Percentiles rank a stretch among this genome's conserved stretches.
phyloP scores from a whole-genome alignment of 345 rosid genomes.

The Rhizophora mangle region DNA sequence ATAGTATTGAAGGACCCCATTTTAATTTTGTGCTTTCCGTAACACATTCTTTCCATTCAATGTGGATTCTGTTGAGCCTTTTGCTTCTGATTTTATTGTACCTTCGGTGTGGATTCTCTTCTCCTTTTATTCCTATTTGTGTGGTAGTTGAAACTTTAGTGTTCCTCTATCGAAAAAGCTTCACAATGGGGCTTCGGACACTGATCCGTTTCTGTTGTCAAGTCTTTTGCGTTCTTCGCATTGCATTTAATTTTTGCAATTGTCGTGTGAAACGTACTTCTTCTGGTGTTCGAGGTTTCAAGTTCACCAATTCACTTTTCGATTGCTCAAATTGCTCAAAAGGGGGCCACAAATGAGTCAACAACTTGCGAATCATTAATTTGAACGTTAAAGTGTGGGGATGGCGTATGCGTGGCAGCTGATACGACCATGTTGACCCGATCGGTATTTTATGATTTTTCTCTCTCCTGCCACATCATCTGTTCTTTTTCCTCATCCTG shows the following conservation, averaged over 20 bases:
- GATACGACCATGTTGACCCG: too few relatives aligned
- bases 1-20: constrained; percentile 1
- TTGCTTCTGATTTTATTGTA: constrained; percentile 6
- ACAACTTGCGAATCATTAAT: too few relatives aligned
- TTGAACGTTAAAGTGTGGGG: too few relatives aligned
- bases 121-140: not conserved
- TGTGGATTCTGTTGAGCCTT: constrained; percentile 20
- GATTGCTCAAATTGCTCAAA: too few relatives aligned
- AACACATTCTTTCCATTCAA: constrained; percentile 19
- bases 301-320: too few relatives aligned
- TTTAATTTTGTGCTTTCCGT: not conserved
- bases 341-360: too few relatives aligned
- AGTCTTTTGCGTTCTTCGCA: constrained; percentile 17
- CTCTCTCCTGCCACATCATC: too few relatives aligned
- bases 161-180: constrained; percentile 16
- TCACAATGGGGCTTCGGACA: constrained; percentile 26
- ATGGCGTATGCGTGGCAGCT: too few relatives aligned
- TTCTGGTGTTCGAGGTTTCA: too few relatives aligned
- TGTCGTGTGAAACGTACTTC: constrained; percentile 7
- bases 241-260: constrained; percentile 35
- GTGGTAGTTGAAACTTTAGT: constrained; percentile 16
- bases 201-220: constrained; percentile 17
- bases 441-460: too few relatives aligned
- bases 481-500: too few relatives aligned
- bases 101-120: not conserved